Base-by-base conservation (phyloP, 768 basidiomycete species). In the Leccinum fibrillosum region DNA sequence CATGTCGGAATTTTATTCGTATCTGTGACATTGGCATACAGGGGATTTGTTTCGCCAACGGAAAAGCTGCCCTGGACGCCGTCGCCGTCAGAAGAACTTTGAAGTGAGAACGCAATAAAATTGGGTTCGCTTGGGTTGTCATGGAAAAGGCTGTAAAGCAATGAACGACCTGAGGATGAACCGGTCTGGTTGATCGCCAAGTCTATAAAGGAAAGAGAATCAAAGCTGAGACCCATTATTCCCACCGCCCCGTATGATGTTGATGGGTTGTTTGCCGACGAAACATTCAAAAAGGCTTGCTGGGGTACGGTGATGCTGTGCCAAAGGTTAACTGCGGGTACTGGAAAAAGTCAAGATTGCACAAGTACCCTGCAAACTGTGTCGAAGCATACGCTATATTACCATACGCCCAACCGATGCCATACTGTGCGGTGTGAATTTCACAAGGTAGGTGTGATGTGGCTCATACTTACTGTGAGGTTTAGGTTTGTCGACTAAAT, bases 401-500 rank as follows among this genome's bases (percentile, higher is more conserved):
- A 5, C 92, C 92, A 51, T 74, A 76, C 3, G 88, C 89, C 84
- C 87, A 92, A 19, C 92, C 92, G 56, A 89, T 84, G 49, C 87
- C 89, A 72, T 93, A 94, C 89, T 92, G 28, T 23, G 2, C 5
- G 28, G 28, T 2, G 42, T 64, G 51, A 61, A 54, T 45, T 10
- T 25, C 26, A 17, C 7, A 49, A 48, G 12, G 52, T 19, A 52
- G 39, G n/a, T 13, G 5, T 10, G 47, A 52, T 4, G 21, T 0
- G 28, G 30, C 3, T 13, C 4, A 44, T 42, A 25, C 69, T 62
- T 68, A 90, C 89, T 23, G 86, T 85, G 25, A 92, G 70, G 66
- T 91, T 92, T 56, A 81, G 75, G 4, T 74, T 77, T 15, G 70
- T 69, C 30, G 75, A 54, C 67, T 85, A 85, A 42, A 21, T 4